Evolutionary conservation across 805 yeast genomes (phyloP).

Genomic region (Lipomyces kockii): DNA sequence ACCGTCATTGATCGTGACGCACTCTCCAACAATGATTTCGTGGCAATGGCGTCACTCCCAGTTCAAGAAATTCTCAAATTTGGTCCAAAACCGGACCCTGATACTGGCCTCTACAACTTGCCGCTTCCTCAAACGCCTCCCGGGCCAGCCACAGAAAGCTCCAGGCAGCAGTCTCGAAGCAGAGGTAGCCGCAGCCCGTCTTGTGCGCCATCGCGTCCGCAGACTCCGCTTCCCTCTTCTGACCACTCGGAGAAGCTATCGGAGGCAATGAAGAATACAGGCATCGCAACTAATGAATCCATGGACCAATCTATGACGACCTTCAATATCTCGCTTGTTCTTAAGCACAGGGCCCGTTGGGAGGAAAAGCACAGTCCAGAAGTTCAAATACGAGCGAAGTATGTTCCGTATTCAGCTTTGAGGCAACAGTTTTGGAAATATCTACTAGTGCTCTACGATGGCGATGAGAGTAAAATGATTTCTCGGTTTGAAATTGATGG

Average conservation of each 20-base stretch:
- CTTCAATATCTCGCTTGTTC: constrained; percentile 48
- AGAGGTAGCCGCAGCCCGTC: not conserved
- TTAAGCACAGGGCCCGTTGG: constrained; percentile 40
- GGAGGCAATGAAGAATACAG: not conserved
- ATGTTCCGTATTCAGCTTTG: constrained; percentile 65
- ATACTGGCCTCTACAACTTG: constrained; percentile 44
- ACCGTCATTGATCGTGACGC: constrained; percentile 83
- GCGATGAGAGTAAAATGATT: constrained; percentile 51
- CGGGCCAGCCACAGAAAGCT: not conserved
- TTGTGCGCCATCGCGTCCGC: not conserved
- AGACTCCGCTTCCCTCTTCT: not conserved
- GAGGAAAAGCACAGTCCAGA: constrained; percentile 55
- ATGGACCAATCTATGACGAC: not conserved
- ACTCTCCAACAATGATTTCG: constrained; percentile 79
- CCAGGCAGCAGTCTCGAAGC: not conserved
- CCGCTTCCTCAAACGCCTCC: constrained; percentile 14
- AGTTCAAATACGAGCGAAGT: constrained; percentile 64
- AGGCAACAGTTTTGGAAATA: constrained; percentile 73
- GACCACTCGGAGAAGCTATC: not conserved
- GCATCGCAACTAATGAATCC: not conserved
- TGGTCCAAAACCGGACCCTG: constrained; percentile 45
- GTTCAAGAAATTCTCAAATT: constrained; percentile 53
- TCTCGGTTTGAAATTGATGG: constrained; percentile 66
- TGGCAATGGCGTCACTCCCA: constrained; percentile 67
- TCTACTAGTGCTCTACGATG: constrained; percentile 56